Evolutionary conservation across 1,284 basidiomycete genomes (phyloP).

Genomic region (Earliella scabrosa): DNA sequence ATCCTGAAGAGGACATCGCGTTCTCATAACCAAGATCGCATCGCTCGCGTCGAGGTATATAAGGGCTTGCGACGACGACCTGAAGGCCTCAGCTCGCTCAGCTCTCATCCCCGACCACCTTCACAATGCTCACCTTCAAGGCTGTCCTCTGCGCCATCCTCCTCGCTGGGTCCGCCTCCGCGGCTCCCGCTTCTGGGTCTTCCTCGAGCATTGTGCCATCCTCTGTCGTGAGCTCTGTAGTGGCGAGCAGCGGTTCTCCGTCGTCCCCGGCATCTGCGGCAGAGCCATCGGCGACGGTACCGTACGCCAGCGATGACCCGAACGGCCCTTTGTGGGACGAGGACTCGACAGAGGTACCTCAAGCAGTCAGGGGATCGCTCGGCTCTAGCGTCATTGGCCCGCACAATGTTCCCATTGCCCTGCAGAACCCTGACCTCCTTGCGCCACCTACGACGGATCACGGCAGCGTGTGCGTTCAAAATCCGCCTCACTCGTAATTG

Average conservation of each 20-base stretch:
- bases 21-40: neutral
- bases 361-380: slow-evolving; percentile 43
- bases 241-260: neutral
- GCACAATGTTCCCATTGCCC: slow-evolving; percentile 53
- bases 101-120: slow-evolving; percentile 11
- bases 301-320: slow-evolving; percentile 53
- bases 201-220: neutral
- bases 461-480: slow-evolving; percentile 56
- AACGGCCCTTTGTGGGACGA: slow-evolving; percentile 49
- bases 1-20: neutral
- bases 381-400: slow-evolving; percentile 63
- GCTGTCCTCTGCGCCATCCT: slow-evolving; percentile 24
- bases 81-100: slow-evolving; percentile 20
- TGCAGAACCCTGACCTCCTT: slow-evolving; percentile 64
- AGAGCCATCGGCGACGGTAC: slow-evolving; percentile 40
- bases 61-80: neutral
- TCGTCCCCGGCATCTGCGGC: slow-evolving; percentile 12
- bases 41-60: slow-evolving; percentile 5
- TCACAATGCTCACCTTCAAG: slow-evolving; percentile 27
- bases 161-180: slow-evolving; percentile 18
- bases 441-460: slow-evolving; percentile 70
- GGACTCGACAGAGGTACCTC: slow-evolving; percentile 31
- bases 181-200: slow-evolving; percentile 16
- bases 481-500: neutral
- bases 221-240: neutral